Conservation (phyloP, 177 flowering plant species). For the Vitis hybrid region DNA sequence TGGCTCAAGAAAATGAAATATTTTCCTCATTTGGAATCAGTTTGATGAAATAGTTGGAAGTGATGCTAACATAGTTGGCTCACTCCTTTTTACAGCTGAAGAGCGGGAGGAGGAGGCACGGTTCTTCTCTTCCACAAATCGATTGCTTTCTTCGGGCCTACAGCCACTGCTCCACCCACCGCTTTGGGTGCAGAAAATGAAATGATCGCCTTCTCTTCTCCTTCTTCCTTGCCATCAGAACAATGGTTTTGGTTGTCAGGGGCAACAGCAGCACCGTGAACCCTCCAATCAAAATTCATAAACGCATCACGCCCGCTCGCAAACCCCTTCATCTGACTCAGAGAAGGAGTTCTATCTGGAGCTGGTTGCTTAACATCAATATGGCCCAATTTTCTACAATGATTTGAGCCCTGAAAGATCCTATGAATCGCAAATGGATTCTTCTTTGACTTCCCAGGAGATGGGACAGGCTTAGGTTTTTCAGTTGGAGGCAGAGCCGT, state of each 20-base stretch:
- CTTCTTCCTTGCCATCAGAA: constrained; percentile 12
- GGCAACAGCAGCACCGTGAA: constrained; percentile 9
- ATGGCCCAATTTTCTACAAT: neutral
- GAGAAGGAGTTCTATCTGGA: constrained; percentile 8
- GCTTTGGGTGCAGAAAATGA: constrained; percentile 14
- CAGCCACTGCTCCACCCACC: neutral
- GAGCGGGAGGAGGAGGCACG: constrained; percentile 24
- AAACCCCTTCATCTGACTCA: constrained; percentile 25
- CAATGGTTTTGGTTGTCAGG: neutral
- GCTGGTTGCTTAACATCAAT: neutral
- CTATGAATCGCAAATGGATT: neutral
- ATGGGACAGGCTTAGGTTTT: neutral
- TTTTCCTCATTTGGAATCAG: too few relatives aligned
- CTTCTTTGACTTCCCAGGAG: constrained; percentile 5
- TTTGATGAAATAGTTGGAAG: too few relatives aligned
- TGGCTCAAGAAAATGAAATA: too few relatives aligned
- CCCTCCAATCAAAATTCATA: constrained; percentile 27
- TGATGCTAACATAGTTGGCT: too few relatives aligned
- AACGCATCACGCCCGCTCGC: constrained; percentile 29
- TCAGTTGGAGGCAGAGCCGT: too few relatives aligned
- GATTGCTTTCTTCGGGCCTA: constrained; percentile 25
- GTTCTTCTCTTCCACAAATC: constrained; percentile 35
- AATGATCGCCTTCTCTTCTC: constrained; percentile 6
- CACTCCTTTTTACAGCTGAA: constrained; percentile 8
- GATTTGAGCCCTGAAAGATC: neutral